phyloP scores from a whole-genome alignment of 495 filamentous ascomycete genomes.

The Podospora anserina region DNA sequence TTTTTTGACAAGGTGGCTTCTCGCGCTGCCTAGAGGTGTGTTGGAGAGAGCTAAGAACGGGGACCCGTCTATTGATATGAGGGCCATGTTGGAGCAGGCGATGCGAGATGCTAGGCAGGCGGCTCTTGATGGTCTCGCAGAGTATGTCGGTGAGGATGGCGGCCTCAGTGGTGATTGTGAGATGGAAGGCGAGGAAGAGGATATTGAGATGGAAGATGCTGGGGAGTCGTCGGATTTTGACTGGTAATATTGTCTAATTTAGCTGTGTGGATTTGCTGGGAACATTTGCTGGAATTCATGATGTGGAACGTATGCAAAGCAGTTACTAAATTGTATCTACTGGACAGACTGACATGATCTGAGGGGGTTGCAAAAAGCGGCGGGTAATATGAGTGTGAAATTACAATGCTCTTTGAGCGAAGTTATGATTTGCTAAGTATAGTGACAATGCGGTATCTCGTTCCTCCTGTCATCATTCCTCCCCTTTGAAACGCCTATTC shows the following conservation, averaged over 20 bases:
- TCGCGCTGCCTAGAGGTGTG: constrained; percentile 10
- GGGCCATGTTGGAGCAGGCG: neutral
- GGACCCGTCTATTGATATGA: neutral
- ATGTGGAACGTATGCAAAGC: neutral
- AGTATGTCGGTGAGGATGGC: neutral
- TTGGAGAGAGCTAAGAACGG: constrained; percentile 4
- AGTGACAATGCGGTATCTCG: neutral
- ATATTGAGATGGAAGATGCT: neutral
- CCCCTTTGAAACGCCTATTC: neutral
- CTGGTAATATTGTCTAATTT: neutral
- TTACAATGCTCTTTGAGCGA: neutral
- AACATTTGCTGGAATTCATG: neutral
- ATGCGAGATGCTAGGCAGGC: neutral
- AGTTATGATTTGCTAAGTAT: neutral
- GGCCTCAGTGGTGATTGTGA: neutral
- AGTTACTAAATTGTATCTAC: neutral
- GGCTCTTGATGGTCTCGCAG: neutral
- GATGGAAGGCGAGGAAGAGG: neutral
- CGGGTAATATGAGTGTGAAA: neutral
- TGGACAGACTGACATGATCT: neutral
- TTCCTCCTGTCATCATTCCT: neutral
- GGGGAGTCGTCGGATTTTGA: neutral
- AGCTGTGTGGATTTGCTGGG: neutral
- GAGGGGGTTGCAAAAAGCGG: neutral
- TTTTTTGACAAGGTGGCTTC: constrained; percentile 20